Evolutionary conservation across 23 red algal genomes (phyloP).

Genomic region (Agarophyton chilense): DNA sequence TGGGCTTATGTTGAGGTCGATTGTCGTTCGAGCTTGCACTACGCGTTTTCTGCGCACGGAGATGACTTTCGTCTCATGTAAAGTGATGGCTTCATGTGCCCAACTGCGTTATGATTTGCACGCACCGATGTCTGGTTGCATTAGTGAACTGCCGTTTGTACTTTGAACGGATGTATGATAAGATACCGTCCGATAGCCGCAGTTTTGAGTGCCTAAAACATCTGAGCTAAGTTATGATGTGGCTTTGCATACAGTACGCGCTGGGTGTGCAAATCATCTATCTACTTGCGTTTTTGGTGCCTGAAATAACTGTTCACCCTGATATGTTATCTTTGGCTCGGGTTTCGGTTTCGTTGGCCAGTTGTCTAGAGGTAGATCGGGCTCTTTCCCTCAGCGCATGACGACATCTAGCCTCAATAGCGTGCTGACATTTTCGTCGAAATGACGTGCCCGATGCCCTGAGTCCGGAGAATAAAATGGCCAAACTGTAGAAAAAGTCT

Average conservation of each 20-base stretch:
- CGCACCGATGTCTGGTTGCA: neutral
- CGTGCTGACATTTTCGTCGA: neutral
- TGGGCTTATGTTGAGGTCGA: neutral
- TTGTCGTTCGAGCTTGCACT: neutral
- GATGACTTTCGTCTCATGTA: neutral
- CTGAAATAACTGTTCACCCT: neutral
- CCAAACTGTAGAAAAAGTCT: too few relatives aligned
- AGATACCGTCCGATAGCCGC: neutral
- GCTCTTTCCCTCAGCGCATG: neutral
- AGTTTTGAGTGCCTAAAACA: neutral
- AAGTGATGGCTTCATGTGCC: neutral
- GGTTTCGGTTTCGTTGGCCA: neutral
- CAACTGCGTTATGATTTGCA: neutral
- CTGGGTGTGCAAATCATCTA: neutral
- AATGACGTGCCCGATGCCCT: too few relatives aligned
- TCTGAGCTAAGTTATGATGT: neutral
- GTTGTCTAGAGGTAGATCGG: too few relatives aligned
- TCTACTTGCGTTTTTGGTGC: neutral
- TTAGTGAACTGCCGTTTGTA: neutral
- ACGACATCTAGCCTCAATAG: neutral
- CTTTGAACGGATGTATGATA: neutral
- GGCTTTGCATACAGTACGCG: neutral
- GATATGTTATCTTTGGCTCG: neutral
- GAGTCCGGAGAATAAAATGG: too few relatives aligned
- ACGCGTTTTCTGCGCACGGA: neutral